Conservation (phyloP, 139 green algal genomes). For the Tetradesmus lagerheimii region DNA sequence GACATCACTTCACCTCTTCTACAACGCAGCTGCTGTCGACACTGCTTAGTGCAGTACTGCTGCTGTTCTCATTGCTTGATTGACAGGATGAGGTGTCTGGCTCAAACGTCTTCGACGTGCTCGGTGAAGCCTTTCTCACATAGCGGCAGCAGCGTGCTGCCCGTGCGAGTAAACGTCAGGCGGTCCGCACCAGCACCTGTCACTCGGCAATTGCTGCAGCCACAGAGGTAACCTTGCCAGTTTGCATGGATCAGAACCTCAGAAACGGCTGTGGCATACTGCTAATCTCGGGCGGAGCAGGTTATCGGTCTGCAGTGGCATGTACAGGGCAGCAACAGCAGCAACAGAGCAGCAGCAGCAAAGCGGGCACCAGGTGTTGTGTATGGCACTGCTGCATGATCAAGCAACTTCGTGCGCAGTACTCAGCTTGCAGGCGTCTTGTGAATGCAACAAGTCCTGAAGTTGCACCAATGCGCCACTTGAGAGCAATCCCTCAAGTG, state of each 20-base stretch:
- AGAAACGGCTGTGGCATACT: too few relatives aligned
- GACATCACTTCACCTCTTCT: background rate
- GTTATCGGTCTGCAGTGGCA: background rate
- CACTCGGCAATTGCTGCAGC: slow-evolving; percentile 14
- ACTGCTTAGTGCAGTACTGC: background rate
- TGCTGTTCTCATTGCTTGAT: background rate
- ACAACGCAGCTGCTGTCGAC: background rate
- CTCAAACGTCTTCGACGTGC: background rate
- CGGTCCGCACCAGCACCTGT: background rate
- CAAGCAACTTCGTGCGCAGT: background rate
- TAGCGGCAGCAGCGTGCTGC: background rate
- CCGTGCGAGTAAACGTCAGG: background rate
- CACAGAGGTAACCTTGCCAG: background rate
- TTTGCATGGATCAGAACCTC: background rate
- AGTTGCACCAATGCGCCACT: background rate
- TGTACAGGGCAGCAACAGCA: background rate
- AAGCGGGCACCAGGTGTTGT: background rate
- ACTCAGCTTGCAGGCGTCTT: background rate
- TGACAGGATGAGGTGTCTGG: slow-evolving; percentile 8
- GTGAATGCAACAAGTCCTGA: too few relatives aligned
- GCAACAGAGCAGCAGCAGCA: background rate
- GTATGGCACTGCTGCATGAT: background rate
- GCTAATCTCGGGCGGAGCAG: too few relatives aligned
- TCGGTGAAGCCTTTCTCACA: background rate
- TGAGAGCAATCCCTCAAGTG: background rate